Evolutionary conservation across 2,329 filamentous ascomycete genomes (phyloP).

Genomic region (Lasiodiplodia citricola): DNA sequence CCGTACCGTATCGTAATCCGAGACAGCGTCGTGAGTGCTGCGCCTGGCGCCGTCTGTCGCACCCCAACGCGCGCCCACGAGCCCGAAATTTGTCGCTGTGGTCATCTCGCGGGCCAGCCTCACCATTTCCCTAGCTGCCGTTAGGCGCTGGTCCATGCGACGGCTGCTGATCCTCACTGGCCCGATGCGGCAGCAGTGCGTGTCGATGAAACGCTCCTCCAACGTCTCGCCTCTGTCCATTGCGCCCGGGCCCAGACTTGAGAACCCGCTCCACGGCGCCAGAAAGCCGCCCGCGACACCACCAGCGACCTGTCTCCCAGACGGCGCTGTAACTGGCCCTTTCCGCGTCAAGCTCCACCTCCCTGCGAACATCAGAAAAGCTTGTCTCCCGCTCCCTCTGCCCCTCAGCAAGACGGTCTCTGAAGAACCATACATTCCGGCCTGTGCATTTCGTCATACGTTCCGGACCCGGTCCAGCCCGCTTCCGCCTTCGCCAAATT

Average conservation of each 20-base stretch:
- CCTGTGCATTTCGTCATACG: constrained; percentile 19
- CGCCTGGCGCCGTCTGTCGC: constrained; percentile 1
- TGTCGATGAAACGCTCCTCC: constrained; percentile 11
- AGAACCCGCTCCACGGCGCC: not conserved
- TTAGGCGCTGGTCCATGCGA: constrained; percentile 24
- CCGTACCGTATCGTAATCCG: constrained; percentile 4
- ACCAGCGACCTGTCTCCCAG: not conserved
- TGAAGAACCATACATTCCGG: constrained; percentile 19
- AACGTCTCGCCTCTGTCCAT: constrained; percentile 18
- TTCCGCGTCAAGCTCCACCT: constrained; percentile 7
- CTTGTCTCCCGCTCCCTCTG: constrained; percentile 7
- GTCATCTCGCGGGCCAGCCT: constrained; percentile 22
- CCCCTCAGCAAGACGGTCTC: not conserved
- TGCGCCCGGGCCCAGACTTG: constrained; percentile 1
- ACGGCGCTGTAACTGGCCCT: constrained; percentile 9
- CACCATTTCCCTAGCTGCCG: constrained; percentile 25
- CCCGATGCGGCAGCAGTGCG: constrained; percentile 11
- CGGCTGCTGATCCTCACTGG: constrained; percentile 21
- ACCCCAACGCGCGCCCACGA: constrained; percentile 8
- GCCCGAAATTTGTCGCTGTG: constrained; percentile 16
- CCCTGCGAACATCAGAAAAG: constrained; percentile 22
- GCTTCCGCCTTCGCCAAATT: constrained; percentile 7
- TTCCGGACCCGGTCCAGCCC: constrained; percentile 7
- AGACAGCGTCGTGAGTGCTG: not conserved
- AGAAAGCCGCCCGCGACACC: not conserved